These are phyloP conservation scores for Phytophthora fragariae DNA, from an alignment of 352 stramenopile species.

Conservation along the genomic window DNA sequence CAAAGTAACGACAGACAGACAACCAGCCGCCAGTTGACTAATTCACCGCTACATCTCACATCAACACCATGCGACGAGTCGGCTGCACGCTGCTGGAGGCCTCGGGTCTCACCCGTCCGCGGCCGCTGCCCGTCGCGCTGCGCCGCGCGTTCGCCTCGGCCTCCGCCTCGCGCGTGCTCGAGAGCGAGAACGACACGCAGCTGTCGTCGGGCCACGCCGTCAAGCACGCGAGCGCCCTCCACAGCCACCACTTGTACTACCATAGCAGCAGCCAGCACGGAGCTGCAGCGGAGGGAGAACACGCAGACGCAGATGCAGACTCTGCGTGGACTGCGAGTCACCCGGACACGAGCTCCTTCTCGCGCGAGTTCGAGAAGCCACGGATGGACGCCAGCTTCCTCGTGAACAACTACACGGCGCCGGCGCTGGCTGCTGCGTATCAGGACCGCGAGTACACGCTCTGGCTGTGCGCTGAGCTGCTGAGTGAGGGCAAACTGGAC, in stretches of 20 bases:
- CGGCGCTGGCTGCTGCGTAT: conserved; percentile 94
- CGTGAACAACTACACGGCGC: conserved; percentile 97
- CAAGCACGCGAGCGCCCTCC: conserved; percentile 5
- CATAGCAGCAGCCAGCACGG: conserved; percentile 38
- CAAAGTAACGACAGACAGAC: background rate
- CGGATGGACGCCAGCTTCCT: conserved; percentile 84
- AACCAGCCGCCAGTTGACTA: conserved; percentile 20
- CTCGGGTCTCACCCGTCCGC: conserved; percentile 3
- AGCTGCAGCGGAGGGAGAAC: background rate
- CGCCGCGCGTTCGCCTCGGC: conserved; percentile 14
- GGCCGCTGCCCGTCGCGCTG: conserved; percentile 9
- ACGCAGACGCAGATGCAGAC: background rate
- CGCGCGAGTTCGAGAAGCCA: conserved; percentile 76
- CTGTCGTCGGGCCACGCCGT: background rate
- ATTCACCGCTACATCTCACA: conserved; percentile 7
- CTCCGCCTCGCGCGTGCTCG: background rate
- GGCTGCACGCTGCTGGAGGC: conserved; percentile 20
- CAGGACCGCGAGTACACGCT: conserved; percentile 93
- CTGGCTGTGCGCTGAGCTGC: conserved; percentile 73
- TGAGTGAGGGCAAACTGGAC: conserved; percentile 79
- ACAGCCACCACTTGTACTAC: conserved; percentile 29
- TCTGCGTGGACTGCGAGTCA: conserved; percentile 11
- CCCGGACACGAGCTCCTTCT: conserved; percentile 49
- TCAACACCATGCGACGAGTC: conserved; percentile 33
- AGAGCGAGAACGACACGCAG: conserved; percentile 29